Base-by-base conservation (phyloP, 2,329 filamentous ascomycete species). In the Fusarium sp. region DNA sequence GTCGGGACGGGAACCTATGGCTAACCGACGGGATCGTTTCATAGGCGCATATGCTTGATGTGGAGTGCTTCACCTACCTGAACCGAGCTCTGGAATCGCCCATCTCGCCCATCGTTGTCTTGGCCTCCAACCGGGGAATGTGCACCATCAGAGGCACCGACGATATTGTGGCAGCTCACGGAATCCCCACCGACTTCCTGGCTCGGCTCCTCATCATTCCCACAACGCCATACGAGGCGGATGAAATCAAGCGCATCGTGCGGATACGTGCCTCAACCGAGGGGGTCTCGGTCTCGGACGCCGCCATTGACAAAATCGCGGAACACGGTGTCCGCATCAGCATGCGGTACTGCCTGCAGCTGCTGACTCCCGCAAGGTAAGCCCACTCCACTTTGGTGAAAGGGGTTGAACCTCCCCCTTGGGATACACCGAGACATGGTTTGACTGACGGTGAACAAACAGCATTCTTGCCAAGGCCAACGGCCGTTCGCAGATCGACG, bases 51-150 rank as follows among this genome's bases (percentile, higher is more conserved):
- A 99, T 99, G 96, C 94, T 99, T 78, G 96, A 99, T 83, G 93
- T 99, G 77, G 96, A 99, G 87, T 97, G 95, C 87, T 99, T 98
- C 86, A 98, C 96, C 76, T 99, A 98, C 85, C 92, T 99, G 80
- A 98, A 98, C 88, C 94, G 95, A 80, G 96, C 96, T n/a, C 89
- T 99, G 76, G 96, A 99, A 87, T 95, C 94, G 64, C 90, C 92
- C 75, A 97, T 99, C 80, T 96, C 96, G 2, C 96, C 96, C 66
- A 98, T 99, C 80, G 96, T 99, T 70, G 96, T 99, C 75, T 92
- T 99, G 70, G 96, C 96, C 68, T 98, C 96, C 46, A 99, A 99
- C 86, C 93, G 96, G 79, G 96, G 96, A 82, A 92, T 95, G 87
- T 96, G 94, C 74, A 93, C 94, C 74, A 96, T 99, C 80, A 94